Evolutionary conservation across 176 grass and related monocot species (phyloP).

Genomic region (Dactylis glomerata): DNA sequence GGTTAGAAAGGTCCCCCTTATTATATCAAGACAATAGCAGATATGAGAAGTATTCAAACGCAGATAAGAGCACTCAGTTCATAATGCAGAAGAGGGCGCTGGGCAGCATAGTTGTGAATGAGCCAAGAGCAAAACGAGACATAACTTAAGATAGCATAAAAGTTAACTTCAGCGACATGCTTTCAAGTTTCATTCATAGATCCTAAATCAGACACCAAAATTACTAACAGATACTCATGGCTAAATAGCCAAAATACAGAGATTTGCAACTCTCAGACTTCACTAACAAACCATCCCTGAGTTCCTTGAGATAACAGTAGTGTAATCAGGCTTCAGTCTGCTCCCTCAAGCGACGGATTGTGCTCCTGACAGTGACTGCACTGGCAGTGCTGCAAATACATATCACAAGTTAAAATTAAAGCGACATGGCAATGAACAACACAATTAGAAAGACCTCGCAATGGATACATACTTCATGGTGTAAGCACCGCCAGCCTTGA

Average conservation of each 20-base stretch:
- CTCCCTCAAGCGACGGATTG: slow-evolving; percentile 81
- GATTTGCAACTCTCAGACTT: neutral
- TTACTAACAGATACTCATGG: slow-evolving; percentile 2
- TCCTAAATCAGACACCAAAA: slow-evolving; percentile 37
- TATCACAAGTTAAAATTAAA: neutral
- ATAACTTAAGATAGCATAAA: neutral
- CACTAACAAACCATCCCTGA: slow-evolving; percentile 3
- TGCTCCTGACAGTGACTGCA: slow-evolving; percentile 86
- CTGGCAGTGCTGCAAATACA: slow-evolving; percentile 65
- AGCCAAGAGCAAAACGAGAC: neutral
- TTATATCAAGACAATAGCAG: no score
- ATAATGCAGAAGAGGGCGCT: neutral
- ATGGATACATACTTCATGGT: slow-evolving; percentile 60
- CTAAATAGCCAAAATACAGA: slow-evolving; percentile 5
- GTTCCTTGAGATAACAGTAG: neutral
- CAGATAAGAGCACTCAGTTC: no score
- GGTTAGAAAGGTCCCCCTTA: no score
- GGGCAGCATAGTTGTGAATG: no score
- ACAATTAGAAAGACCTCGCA: neutral
- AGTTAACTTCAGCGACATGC: neutral
- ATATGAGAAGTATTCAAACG: no score
- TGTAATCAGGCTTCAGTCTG: slow-evolving; percentile 68
- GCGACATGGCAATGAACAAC: neutral
- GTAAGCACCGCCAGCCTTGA: slow-evolving; percentile 87
- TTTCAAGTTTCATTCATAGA: neutral